Evolutionary conservation across 495 filamentous ascomycete species (phyloP).

Genomic region (Bacidia rubella): DNA sequence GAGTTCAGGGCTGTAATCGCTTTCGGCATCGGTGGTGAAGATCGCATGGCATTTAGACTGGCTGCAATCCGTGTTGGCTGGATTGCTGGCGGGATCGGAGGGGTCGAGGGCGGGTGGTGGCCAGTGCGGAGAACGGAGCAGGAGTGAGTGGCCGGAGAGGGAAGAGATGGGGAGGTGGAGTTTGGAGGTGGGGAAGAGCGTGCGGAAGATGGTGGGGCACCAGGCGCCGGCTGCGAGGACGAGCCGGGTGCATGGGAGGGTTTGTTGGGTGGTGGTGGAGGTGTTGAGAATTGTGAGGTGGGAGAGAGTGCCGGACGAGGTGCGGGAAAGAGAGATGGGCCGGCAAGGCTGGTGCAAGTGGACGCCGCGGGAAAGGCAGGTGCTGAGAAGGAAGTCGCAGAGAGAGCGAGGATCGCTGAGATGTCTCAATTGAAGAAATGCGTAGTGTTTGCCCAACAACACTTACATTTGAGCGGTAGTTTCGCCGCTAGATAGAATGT

Average conservation of each 20-base stretch:
- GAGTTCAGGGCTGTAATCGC: conserved; percentile 56
- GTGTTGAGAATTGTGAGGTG: conserved; percentile 34
- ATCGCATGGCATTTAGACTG: conserved; percentile 48
- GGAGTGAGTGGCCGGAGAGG: conserved; percentile 59
- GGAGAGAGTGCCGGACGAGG: conserved; percentile 32
- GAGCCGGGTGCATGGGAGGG: conserved; percentile 38
- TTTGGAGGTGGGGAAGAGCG: conserved; percentile 45
- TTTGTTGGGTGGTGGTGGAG: conserved; percentile 17
- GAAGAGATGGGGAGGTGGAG: conserved; percentile 40
- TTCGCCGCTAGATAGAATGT: conserved; percentile 49
- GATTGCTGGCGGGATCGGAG: background rate
- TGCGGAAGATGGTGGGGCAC: conserved; percentile 46
- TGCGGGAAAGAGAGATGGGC: conserved; percentile 37
- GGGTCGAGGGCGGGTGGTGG: conserved; percentile 16
- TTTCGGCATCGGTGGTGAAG: conserved; percentile 41
- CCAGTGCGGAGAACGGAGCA: conserved; percentile 50
- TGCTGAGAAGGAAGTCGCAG: conserved; percentile 48
- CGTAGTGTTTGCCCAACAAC: background rate
- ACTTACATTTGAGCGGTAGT: conserved; percentile 53
- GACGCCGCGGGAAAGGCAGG: conserved; percentile 45
- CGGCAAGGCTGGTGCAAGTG: conserved; percentile 50
- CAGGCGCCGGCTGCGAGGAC: conserved; percentile 58
- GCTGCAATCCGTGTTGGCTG: conserved; percentile 14
- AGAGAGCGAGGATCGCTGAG: conserved; percentile 47
- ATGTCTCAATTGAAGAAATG: conserved; percentile 2